Percentiles rank a stretch among this genome's conserved stretches.
These are phyloP conservation scores for Theileria equi DNA, from an alignment of 169 alveolate species.

Conservation along the genomic window DNA sequence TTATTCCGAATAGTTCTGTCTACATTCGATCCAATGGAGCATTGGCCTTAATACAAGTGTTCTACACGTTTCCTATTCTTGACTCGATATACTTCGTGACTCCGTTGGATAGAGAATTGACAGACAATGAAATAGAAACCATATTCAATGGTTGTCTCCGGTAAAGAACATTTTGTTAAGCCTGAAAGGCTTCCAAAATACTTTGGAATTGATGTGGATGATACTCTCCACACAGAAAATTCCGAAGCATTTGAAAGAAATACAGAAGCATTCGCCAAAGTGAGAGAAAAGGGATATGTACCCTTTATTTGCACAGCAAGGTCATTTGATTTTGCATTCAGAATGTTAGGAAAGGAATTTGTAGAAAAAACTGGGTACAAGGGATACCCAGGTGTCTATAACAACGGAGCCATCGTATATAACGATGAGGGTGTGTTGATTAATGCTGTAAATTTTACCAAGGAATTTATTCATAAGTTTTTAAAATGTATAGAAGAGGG, in stretches of 20 bases:
- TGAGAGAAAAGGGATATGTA: conserved; percentile 17
- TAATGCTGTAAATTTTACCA: conserved; percentile 6
- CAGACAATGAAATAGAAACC: too few species aligned
- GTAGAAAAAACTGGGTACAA: conserved; percentile 39
- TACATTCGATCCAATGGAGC: too few species aligned
- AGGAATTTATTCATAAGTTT: conserved; percentile 2
- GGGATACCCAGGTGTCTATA: conserved; percentile 61
- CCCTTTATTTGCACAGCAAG: conserved; percentile 62
- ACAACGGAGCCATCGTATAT: conserved; percentile 54
- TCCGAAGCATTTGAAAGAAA: conserved; percentile 18
- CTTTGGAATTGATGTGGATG: conserved; percentile 60
- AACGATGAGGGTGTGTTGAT: conserved; percentile 31
- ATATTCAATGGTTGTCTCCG: too few species aligned
- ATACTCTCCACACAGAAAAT: conserved; percentile 37
- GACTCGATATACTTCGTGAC: too few species aligned
- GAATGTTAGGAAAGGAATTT: conserved; percentile 25
- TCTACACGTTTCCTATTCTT: too few species aligned
- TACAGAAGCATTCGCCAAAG: conserved; percentile 35
- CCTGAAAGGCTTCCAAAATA: conserved; percentile 46
- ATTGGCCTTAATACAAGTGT: too few species aligned
- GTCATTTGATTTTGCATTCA: conserved; percentile 16
- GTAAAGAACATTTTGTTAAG: background rate
- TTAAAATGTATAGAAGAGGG: conserved; percentile 5
- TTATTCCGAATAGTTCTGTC: too few species aligned
- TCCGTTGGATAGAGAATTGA: too few species aligned